These are phyloP conservation scores for Sporothrix pseudoabietina DNA, from an alignment of 2,329 filamentous ascomycete genomes.

Conservation along the genomic window DNA sequence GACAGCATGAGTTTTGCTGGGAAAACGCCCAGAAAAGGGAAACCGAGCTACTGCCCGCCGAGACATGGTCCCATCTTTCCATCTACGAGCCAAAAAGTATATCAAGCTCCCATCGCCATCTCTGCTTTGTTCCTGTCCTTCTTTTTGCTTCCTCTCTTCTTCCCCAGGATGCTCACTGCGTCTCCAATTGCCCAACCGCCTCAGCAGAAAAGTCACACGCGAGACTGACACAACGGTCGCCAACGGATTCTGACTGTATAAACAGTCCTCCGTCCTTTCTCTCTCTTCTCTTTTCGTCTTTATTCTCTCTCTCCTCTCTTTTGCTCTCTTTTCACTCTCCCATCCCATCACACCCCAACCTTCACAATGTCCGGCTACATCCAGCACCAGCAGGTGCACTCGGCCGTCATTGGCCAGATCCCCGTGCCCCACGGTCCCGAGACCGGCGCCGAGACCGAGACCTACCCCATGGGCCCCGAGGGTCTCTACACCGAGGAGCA, in stretches of 20 bases:
- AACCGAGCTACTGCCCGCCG: constrained; percentile 13
- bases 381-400: constrained; percentile 47
- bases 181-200: constrained; percentile 3
- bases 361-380: constrained; percentile 44
- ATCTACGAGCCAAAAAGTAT: background rate
- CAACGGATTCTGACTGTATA: constrained; percentile 11
- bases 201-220: background rate
- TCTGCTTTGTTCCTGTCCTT: background rate
- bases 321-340: background rate
- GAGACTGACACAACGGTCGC: background rate
- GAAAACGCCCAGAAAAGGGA: background rate
- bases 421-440: constrained; percentile 58
- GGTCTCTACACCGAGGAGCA: constrained; percentile 49
- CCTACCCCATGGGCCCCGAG: constrained; percentile 46
- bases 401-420: constrained; percentile 53
- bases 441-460: constrained; percentile 54
- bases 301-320: background rate
- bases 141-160: background rate
- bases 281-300: background rate
- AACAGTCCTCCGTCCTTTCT: background rate
- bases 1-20: background rate
- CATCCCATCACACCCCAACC: background rate
- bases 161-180: constrained; percentile 19
- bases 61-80: background rate
- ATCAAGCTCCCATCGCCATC: constrained; percentile 22